Percentiles rank a stretch among this genome's conserved stretches.
These are phyloP conservation scores for Oryza officinalis DNA, from an alignment of 176 grass and related monocot species.

Conservation along the genomic window DNA sequence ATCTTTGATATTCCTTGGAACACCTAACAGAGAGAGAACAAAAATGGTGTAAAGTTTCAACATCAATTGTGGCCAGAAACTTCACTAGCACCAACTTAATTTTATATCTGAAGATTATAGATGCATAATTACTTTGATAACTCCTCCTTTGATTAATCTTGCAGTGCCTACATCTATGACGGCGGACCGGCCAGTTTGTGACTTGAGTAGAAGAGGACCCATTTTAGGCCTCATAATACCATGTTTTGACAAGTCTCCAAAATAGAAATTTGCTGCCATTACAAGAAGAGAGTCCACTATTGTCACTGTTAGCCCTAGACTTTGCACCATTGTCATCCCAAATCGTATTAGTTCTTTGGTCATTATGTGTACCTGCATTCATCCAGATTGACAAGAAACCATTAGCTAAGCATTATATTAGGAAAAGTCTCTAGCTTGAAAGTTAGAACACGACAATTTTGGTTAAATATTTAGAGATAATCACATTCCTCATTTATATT, in stretches of 20 bases:
- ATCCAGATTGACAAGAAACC: background rate
- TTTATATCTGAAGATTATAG: background rate
- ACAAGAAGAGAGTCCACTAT: conserved; percentile 34
- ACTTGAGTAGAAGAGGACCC: conserved; percentile 44
- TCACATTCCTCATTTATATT: too few species aligned
- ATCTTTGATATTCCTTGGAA: background rate
- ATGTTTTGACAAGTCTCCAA: conserved; percentile 51
- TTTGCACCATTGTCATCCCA: conserved; percentile 40
- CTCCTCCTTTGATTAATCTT: conserved; percentile 38
- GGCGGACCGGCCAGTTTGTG: conserved; percentile 11
- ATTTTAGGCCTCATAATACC: conserved; percentile 45
- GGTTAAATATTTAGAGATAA: background rate
- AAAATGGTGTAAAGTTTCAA: background rate
- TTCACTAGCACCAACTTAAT: background rate
- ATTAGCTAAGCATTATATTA: background rate
- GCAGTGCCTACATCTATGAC: conserved; percentile 50
- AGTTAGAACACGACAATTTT: background rate
- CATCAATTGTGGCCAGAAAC: background rate
- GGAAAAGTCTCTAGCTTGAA: background rate
- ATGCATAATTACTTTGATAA: conserved; percentile 35
- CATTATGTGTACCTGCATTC: conserved; percentile 43
- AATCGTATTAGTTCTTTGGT: conserved; percentile 49
- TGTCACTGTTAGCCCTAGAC: conserved; percentile 9
- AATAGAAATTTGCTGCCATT: conserved; percentile 18
- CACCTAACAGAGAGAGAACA: background rate